Evolutionary conservation across 257 asterid species (phyloP).

Genomic region (Ilex aquifolium): DNA sequence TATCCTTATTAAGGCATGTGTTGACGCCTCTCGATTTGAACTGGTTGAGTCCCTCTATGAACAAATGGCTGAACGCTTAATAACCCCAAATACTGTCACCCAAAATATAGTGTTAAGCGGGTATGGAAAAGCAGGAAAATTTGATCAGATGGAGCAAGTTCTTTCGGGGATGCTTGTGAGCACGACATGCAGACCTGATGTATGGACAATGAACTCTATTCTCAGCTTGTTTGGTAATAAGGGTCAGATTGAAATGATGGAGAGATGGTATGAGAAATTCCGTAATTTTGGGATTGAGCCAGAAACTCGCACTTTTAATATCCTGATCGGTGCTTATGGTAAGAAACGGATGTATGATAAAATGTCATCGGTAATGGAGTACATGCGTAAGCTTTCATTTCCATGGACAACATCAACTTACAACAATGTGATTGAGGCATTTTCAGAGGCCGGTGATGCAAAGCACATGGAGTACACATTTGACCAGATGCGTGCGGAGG

Average conservation of each 20-base stretch:
- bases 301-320: conserved; percentile 72
- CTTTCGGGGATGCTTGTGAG: conserved; percentile 63
- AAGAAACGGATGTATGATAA: conserved; percentile 81
- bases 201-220: conserved; percentile 87
- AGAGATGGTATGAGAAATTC: conserved; percentile 86
- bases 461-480: conserved; percentile 77
- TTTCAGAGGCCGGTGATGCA: conserved; percentile 78
- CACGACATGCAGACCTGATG: conserved; percentile 56
- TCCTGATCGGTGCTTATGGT: conserved; percentile 88
- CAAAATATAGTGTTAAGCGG: conserved; percentile 84
- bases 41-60: conserved; percentile 67
- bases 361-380: conserved; percentile 95
- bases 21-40: conserved; percentile 56
- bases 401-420: conserved; percentile 94
- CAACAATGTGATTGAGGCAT: conserved; percentile 88
- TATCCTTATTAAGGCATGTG: conserved; percentile 76
- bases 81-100: conserved; percentile 82
- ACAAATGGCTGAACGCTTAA: conserved; percentile 52
- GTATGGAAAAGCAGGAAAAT: conserved; percentile 76
- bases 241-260: conserved; percentile 87
- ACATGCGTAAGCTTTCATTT: conserved; percentile 85
- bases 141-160: conserved; percentile 80
- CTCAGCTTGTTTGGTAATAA: conserved; percentile 74
- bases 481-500: conserved; percentile 81
- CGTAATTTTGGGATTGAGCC: conserved; percentile 81